Base-by-base conservation (phyloP, 2,329 filamentous ascomycete species). In the Pseudocercospora eumusae region DNA sequence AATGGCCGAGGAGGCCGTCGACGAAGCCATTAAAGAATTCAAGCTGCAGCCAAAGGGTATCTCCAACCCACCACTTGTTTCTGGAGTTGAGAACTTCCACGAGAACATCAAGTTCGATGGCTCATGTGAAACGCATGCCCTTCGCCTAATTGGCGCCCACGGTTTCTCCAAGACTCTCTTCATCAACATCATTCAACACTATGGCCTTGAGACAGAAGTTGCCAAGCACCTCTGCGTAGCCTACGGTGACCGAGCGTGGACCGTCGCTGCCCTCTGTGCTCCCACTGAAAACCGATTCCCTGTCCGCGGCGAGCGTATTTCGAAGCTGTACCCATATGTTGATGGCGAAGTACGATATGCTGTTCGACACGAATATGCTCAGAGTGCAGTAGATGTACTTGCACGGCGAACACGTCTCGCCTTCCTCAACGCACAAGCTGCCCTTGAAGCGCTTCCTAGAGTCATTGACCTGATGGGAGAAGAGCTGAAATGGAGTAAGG, bases 121-220 rank as follows among this genome's bases (percentile, higher is more conserved):
- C 45, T 83, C 81, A 50, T 96, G 92, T 79, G 90, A 93, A 74
- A 96, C 92, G 2, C 91, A 95, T 75, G 86, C 88, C 70, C 88
- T 96, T 57, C 88, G 90, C 59, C 82, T 96, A 33, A 82, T 95
- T 62, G 92, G 92, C 69, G 90, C 92, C 10, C 92, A 96, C 75
- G 91, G 92, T 59, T 96, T 88, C 80, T 92, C 88, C 76, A 92
- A 92, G 78, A 91, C 92, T 1, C 86, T 97, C 23, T 96, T 96
- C 80, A 96, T 97, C 82, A 93, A 93, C 77, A 81, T 97, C 36
- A 95, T 96, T 73, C 92, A 97, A 77, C 91, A 96, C 79, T 96
- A 91, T 74, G 92, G 92, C 66, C 80, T 97, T 60, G 93, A 96
- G 77, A 96, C 91, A 18, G 92, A 96, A 70, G 91, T 97, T 20